Conservation (phyloP, 306 rosid species). For the Rosa lucieae region DNA sequence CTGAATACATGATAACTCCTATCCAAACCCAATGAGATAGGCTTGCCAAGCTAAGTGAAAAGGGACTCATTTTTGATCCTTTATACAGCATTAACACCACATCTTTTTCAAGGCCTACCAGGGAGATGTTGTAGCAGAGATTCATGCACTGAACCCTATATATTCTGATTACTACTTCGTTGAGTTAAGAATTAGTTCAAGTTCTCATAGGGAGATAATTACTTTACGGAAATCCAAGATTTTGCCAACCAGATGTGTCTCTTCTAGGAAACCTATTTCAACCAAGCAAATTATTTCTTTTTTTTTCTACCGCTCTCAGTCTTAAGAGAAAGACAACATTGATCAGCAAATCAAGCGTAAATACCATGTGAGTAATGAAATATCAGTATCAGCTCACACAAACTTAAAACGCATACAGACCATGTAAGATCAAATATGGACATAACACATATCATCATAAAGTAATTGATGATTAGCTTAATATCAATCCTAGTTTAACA, state of each 20-base stretch:
- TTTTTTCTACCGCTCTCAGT: too few species aligned
- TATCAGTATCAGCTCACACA: background rate
- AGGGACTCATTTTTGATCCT: background rate
- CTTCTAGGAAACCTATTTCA: background rate
- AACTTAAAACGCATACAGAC: background rate
- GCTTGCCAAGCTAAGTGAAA: background rate
- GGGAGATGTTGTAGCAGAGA: background rate
- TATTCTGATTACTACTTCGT: background rate
- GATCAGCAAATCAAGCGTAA: background rate
- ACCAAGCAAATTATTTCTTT: background rate
- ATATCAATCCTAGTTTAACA: too few species aligned
- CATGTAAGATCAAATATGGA: too few species aligned
- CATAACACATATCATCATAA: too few species aligned
- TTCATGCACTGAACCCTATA: background rate
- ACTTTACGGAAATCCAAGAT: background rate
- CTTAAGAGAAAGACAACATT: too few species aligned
- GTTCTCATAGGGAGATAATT: background rate
- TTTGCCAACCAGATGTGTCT: background rate
- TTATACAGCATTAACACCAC: background rate
- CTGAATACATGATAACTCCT: background rate
- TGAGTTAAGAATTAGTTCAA: background rate
- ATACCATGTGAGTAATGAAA: background rate
- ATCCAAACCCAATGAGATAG: background rate
- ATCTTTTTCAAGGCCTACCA: background rate
- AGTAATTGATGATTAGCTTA: too few species aligned